Conservation (phyloP, 1,139 yeast species). For the Nakaseomyces kungkrabaensis region DNA sequence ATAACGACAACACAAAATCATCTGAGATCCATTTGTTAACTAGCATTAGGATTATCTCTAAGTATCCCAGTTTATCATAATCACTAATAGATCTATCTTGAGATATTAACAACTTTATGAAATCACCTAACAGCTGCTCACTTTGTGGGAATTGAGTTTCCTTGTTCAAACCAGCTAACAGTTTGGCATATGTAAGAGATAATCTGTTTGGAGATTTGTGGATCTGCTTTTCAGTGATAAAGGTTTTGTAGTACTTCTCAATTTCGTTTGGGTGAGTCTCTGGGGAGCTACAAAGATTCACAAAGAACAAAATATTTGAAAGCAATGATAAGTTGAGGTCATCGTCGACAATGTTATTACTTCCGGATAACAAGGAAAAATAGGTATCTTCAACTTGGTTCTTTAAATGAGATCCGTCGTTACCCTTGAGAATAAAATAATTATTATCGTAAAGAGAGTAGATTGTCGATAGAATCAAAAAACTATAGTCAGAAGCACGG, state of each 20-base stretch:
- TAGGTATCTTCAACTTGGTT: constrained; percentile 15
- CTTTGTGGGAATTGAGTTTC: constrained; percentile 12
- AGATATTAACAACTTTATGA: constrained; percentile 12
- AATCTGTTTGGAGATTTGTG: constrained; percentile 33
- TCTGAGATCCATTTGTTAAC: constrained; percentile 41
- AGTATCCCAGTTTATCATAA: constrained; percentile 41
- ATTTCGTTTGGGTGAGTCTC: constrained; percentile 14
- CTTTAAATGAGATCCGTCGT: constrained; percentile 14
- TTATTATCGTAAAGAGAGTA: constrained; percentile 24
- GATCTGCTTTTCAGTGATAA: constrained; percentile 21
- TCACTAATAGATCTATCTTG: constrained; percentile 5
- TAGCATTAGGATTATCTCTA: constrained; percentile 48
- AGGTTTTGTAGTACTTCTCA: constrained; percentile 11
- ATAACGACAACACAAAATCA: constrained; percentile 6
- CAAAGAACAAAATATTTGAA: constrained; percentile 20
- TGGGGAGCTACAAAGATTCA: constrained; percentile 14
- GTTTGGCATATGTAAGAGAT: constrained; percentile 40
- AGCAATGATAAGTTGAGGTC: constrained; percentile 23
- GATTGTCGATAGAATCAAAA: constrained; percentile 23
- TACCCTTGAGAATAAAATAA: constrained; percentile 11
- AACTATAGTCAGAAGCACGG: constrained; percentile 19
- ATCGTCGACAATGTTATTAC: constrained; percentile 14
- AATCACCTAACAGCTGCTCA: constrained; percentile 8
- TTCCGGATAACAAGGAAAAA: constrained; percentile 10
- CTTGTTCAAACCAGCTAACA: constrained; percentile 44